Percentiles rank a stretch among this genome's conserved stretches.
phyloP scores from a whole-genome alignment of 306 rosid species.

The Begonia peltatifolia region DNA sequence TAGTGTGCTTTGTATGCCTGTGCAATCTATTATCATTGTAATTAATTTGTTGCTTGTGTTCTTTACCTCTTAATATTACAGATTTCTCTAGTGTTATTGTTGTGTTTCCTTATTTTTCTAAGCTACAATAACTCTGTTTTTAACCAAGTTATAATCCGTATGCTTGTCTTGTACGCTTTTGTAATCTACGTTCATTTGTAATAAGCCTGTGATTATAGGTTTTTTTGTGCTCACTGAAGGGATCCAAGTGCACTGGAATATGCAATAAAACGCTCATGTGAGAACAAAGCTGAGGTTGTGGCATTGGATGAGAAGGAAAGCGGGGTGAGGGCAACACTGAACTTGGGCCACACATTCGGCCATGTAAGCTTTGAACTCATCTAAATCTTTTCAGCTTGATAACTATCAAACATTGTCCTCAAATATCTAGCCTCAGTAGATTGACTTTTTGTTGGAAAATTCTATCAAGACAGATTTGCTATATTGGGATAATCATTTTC shows the following conservation, averaged over 20 bases:
- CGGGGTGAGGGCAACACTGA: slow-evolving; percentile 88
- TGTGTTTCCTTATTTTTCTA: too few relatives aligned
- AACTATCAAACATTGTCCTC: neutral
- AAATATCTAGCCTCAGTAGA: too few relatives aligned
- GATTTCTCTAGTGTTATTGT: too few relatives aligned
- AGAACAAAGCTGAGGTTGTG: slow-evolving; percentile 92
- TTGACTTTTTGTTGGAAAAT: too few relatives aligned
- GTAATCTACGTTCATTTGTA: neutral
- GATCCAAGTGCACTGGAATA: slow-evolving; percentile 68
- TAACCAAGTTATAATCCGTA: too few relatives aligned
- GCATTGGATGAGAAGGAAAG: slow-evolving; percentile 90
- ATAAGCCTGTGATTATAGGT: neutral
- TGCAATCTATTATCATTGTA: too few relatives aligned
- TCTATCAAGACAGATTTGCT: too few relatives aligned
- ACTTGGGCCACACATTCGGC: slow-evolving; percentile 97
- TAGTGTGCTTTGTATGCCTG: too few relatives aligned
- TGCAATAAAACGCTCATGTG: slow-evolving; percentile 93
- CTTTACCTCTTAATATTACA: too few relatives aligned
- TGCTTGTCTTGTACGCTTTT: neutral
- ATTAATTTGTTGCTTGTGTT: too few relatives aligned
- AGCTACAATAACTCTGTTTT: too few relatives aligned
- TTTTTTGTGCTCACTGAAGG: slow-evolving; percentile 31
- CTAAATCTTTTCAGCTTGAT: slow-evolving; percentile 9
- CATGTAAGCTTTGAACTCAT: slow-evolving; percentile 46
- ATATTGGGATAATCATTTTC: too few relatives aligned